phyloP scores from a whole-genome alignment of 805 yeast genomes.

The Saccharomyces paradoxus region DNA sequence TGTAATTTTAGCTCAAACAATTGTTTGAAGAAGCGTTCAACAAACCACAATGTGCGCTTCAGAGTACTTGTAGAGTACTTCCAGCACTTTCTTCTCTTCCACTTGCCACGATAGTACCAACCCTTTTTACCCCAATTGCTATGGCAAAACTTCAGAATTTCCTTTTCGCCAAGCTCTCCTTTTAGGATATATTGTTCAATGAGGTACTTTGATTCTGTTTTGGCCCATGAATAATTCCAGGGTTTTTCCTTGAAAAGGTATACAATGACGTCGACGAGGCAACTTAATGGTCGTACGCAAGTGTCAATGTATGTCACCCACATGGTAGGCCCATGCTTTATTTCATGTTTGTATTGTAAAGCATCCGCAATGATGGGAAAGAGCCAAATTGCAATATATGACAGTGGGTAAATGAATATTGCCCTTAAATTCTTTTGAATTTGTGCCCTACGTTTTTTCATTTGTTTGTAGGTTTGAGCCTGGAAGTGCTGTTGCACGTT shows the following conservation, averaged over 20 bases:
- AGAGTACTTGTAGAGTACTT: conserved; percentile 17
- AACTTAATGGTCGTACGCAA: conserved; percentile 71
- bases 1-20: conserved; percentile 5
- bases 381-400: conserved; percentile 74
- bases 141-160: conserved; percentile 17
- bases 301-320: conserved; percentile 67
- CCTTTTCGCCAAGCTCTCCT: conserved; percentile 22
- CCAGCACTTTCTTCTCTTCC: conserved; percentile 23
- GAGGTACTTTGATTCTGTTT: conserved; percentile 16
- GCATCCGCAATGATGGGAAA: conserved; percentile 67
- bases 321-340: conserved; percentile 42
- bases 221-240: conserved; percentile 46
- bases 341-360: conserved; percentile 44
- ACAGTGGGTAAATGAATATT: conserved; percentile 76
- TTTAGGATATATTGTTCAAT: conserved; percentile 16
- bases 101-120: conserved; percentile 28
- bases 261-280: conserved; percentile 67
- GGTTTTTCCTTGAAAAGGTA: conserved; percentile 74
- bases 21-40: conserved; percentile 16
- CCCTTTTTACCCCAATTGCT: conserved; percentile 24
- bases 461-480: conserved; percentile 49
- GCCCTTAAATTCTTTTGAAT: conserved; percentile 72
- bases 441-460: conserved; percentile 53
- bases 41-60: conserved; percentile 22
- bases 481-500: conserved; percentile 38